Evolutionary conservation across 2,329 filamentous ascomycete species (phyloP), one percentile per base, ranked within the genome.

Genomic region (Penicillium sp.): DNA sequence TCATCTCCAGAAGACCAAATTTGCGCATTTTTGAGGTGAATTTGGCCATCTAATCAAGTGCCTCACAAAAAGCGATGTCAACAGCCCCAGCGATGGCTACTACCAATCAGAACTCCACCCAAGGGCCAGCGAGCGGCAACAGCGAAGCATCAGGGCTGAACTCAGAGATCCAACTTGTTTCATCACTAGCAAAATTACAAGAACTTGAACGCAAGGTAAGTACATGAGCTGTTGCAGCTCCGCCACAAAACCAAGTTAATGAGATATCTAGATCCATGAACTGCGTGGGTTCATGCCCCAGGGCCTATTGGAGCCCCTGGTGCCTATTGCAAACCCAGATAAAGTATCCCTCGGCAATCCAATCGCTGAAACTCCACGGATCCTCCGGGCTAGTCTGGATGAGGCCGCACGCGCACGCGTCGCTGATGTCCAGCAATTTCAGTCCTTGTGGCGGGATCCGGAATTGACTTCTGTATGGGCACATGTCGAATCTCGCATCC

Each of bases 261-360:
- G 11, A 19, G 9, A 6, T 50, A 31, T 13, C 15, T 52, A 79
- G 76, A 75, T 79, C 50, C 75, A 77, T 51, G 68, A 73, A 59
- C 67, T 79, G 16, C 77, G 77, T 46, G 70, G 68, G 25, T 65
- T 78, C 19, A 65, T 79, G 31, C 77, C 77, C 4, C 72, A 70
- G 21, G 73, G 74, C 27, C 57, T 78, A 11, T 63, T 78, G 36
- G 73, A 75, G 13, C 76, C 76, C 4, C 55, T 78, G 13, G 63
- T 67, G 3, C 73, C 75, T n/a, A 70, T 77, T 29, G 64, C 74
- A 36, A 72, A 73, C 38, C 72, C 73, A 9, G 58, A 63, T 7
- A 62, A 62, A 10, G 66, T 60, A 15, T 53, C 59, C 11, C 23
- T 60, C 1, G 44, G 60, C 7, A 68, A 61, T 8, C 39, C 62